phyloP scores from a whole-genome alignment of 352 stramenopile species.

The Peronospora destructor region DNA sequence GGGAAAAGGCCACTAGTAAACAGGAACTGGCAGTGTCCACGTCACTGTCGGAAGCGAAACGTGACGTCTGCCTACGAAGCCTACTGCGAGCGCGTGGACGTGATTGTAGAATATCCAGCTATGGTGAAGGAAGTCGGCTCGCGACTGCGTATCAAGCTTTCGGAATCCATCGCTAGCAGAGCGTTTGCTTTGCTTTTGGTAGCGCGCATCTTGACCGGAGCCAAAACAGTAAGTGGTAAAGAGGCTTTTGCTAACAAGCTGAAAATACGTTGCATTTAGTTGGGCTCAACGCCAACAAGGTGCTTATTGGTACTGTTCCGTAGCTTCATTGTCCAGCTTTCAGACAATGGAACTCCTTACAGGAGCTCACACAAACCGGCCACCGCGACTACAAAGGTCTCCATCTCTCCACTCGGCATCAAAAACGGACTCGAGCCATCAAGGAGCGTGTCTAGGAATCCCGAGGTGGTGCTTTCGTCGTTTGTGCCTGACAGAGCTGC shows the following conservation, averaged over 20 bases:
- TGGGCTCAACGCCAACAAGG: background rate
- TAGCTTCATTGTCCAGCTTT: constrained; percentile 7
- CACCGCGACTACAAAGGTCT: constrained; percentile 22
- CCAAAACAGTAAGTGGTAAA: constrained; percentile 19
- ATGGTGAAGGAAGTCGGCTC: constrained; percentile 74
- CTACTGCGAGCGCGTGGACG: constrained; percentile 71
- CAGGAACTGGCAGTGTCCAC: no score
- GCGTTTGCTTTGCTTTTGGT: constrained; percentile 1
- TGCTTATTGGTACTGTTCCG: background rate
- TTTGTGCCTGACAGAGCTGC: constrained; percentile 30
- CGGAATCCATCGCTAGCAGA: constrained; percentile 39
- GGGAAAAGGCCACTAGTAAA: no score
- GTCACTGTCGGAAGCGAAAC: no score
- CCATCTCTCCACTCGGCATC: constrained; percentile 24
- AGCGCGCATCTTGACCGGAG: background rate
- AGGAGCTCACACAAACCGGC: no score
- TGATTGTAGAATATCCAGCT: constrained; percentile 55
- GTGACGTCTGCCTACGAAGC: no score
- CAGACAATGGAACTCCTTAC: constrained; percentile 3
- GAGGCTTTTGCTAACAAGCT: background rate
- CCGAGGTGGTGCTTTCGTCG: constrained; percentile 30
- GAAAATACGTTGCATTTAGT: background rate
- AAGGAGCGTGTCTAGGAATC: constrained; percentile 60
- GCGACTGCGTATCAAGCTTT: constrained; percentile 54
- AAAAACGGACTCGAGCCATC: constrained; percentile 51